Base-by-base conservation (phyloP, 1,139 yeast genomes). In the Pichia sp. region DNA sequence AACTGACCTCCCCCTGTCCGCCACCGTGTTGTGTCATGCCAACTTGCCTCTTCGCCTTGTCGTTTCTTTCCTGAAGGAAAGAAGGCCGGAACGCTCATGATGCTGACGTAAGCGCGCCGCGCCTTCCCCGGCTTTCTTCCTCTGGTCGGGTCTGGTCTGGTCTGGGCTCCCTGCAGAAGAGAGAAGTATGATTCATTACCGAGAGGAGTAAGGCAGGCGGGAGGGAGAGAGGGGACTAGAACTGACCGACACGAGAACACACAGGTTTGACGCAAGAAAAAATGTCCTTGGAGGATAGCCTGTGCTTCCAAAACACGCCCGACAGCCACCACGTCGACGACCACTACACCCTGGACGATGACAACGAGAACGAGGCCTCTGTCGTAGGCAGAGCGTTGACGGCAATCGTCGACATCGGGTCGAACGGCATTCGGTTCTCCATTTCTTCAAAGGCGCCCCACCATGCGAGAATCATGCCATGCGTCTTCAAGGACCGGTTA, bases 381-480 rank as follows among this genome's bases (percentile, higher is more conserved):
- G 74, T 77, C 4, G 80, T 78, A 10, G 80, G 79, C 2, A 69
- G 81, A 58, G 76, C 80, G 7, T 61, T 79, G 40, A 74, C 76
- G 25, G 83, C 79, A n/a, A 79, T 83, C 44, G 86, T 82, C 2
- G 88, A 83, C 63, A 81, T 83, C 25, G 88, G 87, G 2, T 80
- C 87, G 18, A 82, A 82, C 60, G 88, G 86, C 42, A 76, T 83
- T 49, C 69, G 89, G 52, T 82, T 84, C 62, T 78, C 85, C 46
- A 82, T 84, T 41, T 79, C 87, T 12, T 82, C 87, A 4, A 73
- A 78, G 47, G 83, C 84, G 3, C 72, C 83, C 1, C 80, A 76
- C 55, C 85, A 82, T 65, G 86, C 87, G 1, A 72, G 90, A 54
- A 79, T 82, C 3, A 77, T 83, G 75, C 89, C 90, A 0, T 81